Conservation (phyloP, 306 rosid genomes). For the Ormosia semicastrata region DNA sequence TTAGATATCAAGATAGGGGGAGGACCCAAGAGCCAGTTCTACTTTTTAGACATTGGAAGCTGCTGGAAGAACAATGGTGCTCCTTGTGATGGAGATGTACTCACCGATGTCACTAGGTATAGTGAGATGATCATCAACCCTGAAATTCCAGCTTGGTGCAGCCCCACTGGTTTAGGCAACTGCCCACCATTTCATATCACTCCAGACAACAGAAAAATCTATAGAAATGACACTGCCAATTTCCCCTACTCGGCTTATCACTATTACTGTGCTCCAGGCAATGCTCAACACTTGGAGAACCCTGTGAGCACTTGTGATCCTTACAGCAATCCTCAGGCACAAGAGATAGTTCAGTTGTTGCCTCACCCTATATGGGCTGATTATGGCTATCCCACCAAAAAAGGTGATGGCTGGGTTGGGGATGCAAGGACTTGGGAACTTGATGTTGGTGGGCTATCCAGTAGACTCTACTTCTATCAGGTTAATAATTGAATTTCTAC, state of each 20-base stretch:
- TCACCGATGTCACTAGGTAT: constrained; percentile 67
- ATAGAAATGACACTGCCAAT: constrained; percentile 64
- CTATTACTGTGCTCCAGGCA: constrained; percentile 78
- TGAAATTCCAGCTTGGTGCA: constrained; percentile 37
- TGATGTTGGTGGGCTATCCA: constrained; percentile 74
- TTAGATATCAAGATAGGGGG: constrained; percentile 50
- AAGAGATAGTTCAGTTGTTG: constrained; percentile 76
- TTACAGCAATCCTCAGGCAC: constrained; percentile 85
- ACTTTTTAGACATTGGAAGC: constrained; percentile 75
- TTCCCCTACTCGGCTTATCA: constrained; percentile 78
- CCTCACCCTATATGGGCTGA: constrained; percentile 81
- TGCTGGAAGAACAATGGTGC: constrained; percentile 83
- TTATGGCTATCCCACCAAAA: constrained; percentile 70
- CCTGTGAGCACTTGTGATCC: constrained; percentile 70
- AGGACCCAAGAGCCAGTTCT: constrained; percentile 68
- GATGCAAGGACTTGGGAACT: constrained; percentile 82
- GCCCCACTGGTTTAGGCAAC: constrained; percentile 36
- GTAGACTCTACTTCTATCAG: constrained; percentile 72
- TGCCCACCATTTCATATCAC: constrained; percentile 87
- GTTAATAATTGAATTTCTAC: constrained; percentile 16
- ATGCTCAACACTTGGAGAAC: constrained; percentile 56
- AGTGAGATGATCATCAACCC: constrained; percentile 83
- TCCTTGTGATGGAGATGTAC: constrained; percentile 68
- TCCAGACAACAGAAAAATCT: constrained; percentile 53
- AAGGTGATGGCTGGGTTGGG: constrained; percentile 79